Base-by-base conservation (phyloP, 2,329 filamentous ascomycete species). In the Sporothrix pallida region DNA sequence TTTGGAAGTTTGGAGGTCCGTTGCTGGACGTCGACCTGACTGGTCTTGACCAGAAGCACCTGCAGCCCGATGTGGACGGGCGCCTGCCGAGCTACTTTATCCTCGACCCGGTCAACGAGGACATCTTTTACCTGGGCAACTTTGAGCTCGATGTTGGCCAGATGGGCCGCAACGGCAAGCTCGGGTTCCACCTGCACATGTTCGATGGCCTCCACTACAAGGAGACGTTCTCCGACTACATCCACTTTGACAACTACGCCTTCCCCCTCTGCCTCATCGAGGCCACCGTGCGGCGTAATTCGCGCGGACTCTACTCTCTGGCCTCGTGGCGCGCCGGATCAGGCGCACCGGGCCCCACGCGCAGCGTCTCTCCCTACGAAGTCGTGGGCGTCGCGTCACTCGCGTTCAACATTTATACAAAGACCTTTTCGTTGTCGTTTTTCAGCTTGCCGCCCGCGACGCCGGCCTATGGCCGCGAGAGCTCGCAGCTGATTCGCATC, bases 81-180 rank as follows among this genome's bases (percentile, higher is more conserved):
- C 74, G 75, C 2, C 74, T 77, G 13, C 71, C 74, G 17, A 75
- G 73, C 71, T 75, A 60, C 65, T 72, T 77, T 5, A 6, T 77
- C 15, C 54, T 74, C 3, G 74, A 75, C 58, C 72, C 72, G 0
- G 54, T 74, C 37, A 62, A 71, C 69, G 31, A 58, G 1, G 72
- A 75, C 68, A 52, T 74, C 20, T 75, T 76, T 48, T 76, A 63
- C 56, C 73, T 73, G 2, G 72, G 74, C 63, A 74, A 75, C 67
- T 71, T 74, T 12, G 71, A 75, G 44, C 42, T 58, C 15, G 71
- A 62, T 9, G 62, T 37, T 3, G 72, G 50, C 46, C 48, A 26
- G 26, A 50, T 54, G 12, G 65, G 70, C 37, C 67, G 65, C 17
- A 48, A 26, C 15, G 73, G 75, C 67, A 52, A 26, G 37, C 70